These are phyloP conservation scores for Panicum miliaceum DNA, from an alignment of 176 grass and related monocot species.

Conservation along the genomic window DNA sequence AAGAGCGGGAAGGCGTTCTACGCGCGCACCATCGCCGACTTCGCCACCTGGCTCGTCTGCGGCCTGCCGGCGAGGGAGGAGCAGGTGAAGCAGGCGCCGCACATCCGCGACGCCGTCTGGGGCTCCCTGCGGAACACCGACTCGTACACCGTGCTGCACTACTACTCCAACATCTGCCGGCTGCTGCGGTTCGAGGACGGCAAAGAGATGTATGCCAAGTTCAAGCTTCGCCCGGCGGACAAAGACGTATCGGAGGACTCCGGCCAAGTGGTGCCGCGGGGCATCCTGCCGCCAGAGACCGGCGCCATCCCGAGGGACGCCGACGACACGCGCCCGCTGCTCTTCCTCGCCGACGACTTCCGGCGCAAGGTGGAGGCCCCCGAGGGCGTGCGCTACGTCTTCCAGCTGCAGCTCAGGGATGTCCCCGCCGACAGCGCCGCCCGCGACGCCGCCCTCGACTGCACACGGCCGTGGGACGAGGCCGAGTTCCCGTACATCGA, in stretches of 20 bases:
- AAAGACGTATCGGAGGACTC: slow-evolving; percentile 53
- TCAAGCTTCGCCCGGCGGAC: slow-evolving; percentile 65
- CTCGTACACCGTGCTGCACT: slow-evolving; percentile 66
- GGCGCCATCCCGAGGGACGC: slow-evolving; percentile 73
- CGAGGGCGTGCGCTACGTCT: slow-evolving; percentile 55
- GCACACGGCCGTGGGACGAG: slow-evolving; percentile 76
- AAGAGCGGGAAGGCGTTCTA: slow-evolving; percentile 76
- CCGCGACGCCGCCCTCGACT: slow-evolving; percentile 59
- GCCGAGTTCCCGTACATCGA: slow-evolving; percentile 56
- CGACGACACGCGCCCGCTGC: slow-evolving; percentile 56
- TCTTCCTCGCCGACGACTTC: slow-evolving; percentile 75
- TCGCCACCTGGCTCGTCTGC: slow-evolving; percentile 66
- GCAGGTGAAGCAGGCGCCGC: slow-evolving; percentile 59
- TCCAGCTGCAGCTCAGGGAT: slow-evolving; percentile 64
- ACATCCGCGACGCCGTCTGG: slow-evolving; percentile 76
- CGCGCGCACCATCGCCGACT: slow-evolving; percentile 65
- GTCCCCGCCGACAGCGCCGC: slow-evolving; percentile 42
- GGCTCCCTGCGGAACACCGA: slow-evolving; percentile 64
- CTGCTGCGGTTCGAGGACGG: slow-evolving; percentile 67
- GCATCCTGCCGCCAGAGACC: slow-evolving; percentile 65
- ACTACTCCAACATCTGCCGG: slow-evolving; percentile 78
- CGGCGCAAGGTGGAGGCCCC: slow-evolving; percentile 44
- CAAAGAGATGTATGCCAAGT: slow-evolving; percentile 68
- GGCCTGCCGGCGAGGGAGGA: slow-evolving; percentile 72
- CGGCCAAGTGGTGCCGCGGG: slow-evolving; percentile 53